These are phyloP conservation scores for Crithidia bombi DNA, from an alignment of 208 protist genomes.

Conservation along the genomic window DNA sequence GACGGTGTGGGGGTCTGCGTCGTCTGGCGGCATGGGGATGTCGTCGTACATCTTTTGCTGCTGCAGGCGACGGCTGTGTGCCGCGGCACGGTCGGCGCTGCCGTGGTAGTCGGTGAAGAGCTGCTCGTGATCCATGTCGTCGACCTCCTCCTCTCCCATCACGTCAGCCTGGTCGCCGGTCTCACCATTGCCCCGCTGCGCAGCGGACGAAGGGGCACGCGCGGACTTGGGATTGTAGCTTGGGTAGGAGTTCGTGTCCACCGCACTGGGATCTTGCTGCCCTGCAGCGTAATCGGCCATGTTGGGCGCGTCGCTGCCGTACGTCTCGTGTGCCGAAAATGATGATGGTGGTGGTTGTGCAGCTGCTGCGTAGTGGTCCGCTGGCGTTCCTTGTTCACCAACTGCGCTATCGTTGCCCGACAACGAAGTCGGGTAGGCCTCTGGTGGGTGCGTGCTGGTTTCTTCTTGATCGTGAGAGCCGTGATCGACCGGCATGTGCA, in stretches of 20 bases:
- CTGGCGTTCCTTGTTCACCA: not conserved
- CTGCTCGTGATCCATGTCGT: constrained; percentile 10
- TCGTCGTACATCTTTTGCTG: constrained; percentile 37
- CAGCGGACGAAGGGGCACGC: too few species aligned
- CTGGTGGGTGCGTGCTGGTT: not conserved
- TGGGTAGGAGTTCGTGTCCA: not conserved
- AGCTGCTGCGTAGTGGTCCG: not conserved
- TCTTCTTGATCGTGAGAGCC: not conserved
- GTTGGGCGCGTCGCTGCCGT: not conserved
- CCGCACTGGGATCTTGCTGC: constrained; percentile 9
- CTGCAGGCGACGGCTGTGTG: constrained; percentile 14
- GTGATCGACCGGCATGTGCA: constrained; percentile 8
- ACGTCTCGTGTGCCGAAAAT: too few species aligned
- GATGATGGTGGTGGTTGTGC: too few species aligned
- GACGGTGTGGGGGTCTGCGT: constrained; percentile 32
- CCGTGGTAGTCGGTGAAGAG: constrained; percentile 38
- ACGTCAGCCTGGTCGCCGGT: not conserved
- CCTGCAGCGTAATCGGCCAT: not conserved
- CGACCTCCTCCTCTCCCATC: constrained; percentile 14
- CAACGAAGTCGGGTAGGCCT: too few species aligned
- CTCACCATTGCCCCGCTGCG: not conserved
- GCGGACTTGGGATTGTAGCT: not conserved
- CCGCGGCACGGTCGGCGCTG: constrained; percentile 23
- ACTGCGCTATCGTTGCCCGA: not conserved
- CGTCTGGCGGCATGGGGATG: constrained; percentile 15